A percentile compares a stretch with the other conserved stretches of the same genome.
Evolutionary conservation across 139 green algal genomes (phyloP).

Genomic region (Spirogloea muscicola): DNA sequence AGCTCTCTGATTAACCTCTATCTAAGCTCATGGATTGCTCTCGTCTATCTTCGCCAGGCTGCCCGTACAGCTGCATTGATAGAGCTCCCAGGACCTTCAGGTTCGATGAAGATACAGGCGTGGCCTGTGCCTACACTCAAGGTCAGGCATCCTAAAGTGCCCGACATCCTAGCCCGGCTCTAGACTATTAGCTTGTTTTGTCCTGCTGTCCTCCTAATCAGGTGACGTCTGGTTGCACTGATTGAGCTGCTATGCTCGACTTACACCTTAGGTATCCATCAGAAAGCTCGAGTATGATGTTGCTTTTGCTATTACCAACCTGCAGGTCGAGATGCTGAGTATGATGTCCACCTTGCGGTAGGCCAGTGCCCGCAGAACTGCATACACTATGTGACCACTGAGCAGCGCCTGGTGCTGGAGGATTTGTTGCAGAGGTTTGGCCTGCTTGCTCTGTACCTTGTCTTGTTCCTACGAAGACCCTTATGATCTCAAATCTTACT

Average conservation of each 20-base stretch:
- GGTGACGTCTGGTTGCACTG: too few species aligned
- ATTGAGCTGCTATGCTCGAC: too few species aligned
- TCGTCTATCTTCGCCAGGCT: too few species aligned
- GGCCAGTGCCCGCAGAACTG: constrained; percentile 21
- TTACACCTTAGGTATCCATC: too few species aligned
- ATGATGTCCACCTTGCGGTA: constrained; percentile 13
- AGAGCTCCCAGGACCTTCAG: not conserved
- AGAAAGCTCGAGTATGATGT: too few species aligned
- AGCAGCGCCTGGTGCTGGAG: constrained; percentile 13
- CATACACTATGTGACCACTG: constrained; percentile 32
- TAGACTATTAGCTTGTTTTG: too few species aligned
- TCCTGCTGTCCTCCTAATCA: too few species aligned
- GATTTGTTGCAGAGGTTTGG: constrained; percentile 2
- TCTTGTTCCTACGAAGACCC: not conserved
- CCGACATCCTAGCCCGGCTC: too few species aligned
- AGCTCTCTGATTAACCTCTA: too few species aligned
- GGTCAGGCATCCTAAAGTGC: too few species aligned
- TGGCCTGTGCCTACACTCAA: not conserved
- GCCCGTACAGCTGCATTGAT: constrained; percentile 18
- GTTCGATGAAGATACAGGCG: constrained; percentile 1
- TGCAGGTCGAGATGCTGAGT: not conserved
- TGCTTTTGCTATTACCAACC: too few species aligned
- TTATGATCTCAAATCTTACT: not conserved
- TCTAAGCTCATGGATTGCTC: too few species aligned
- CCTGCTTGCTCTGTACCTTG: not conserved